Evolutionary conservation across 805 yeast species (phyloP).

Genomic region (Hanseniaspora taiwanica): DNA sequence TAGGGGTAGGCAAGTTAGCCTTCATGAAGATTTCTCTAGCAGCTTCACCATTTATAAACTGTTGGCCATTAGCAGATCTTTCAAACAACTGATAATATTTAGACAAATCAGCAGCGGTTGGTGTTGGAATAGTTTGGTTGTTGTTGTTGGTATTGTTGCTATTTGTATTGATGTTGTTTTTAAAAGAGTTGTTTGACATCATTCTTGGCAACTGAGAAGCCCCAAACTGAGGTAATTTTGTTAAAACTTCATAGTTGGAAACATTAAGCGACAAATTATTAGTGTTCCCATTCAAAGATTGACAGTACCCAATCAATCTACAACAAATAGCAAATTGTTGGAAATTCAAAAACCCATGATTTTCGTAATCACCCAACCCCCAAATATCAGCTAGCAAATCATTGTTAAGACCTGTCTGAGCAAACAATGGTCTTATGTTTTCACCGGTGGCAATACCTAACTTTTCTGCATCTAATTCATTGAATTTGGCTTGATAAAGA

Average conservation of each 20-base stretch:
- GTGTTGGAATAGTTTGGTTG: constrained; percentile 30
- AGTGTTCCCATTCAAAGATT: constrained; percentile 35
- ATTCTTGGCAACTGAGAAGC: too few species aligned
- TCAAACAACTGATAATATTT: constrained; percentile 63
- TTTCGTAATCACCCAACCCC: constrained; percentile 86
- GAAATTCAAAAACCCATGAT: constrained; percentile 72
- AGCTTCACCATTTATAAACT: constrained; percentile 53
- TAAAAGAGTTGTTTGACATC: constrained; percentile 20
- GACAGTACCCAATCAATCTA: constrained; percentile 82
- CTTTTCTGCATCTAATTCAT: constrained; percentile 62
- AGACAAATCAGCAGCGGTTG: constrained; percentile 43
- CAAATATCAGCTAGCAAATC: constrained; percentile 77
- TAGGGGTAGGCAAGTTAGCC: constrained; percentile 68
- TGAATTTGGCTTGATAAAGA: constrained; percentile 63
- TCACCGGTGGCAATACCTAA: constrained; percentile 82
- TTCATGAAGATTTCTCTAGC: constrained; percentile 82
- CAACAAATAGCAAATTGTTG: constrained; percentile 74
- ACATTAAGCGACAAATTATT: constrained; percentile 35
- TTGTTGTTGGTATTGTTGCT: constrained; percentile 6
- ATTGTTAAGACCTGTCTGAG: constrained; percentile 73
- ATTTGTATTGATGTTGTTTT: constrained; percentile 8
- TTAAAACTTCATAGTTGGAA: constrained; percentile 22
- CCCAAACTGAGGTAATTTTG: constrained; percentile 30
- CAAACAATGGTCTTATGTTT: constrained; percentile 68
- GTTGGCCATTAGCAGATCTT: constrained; percentile 38